Evolutionary conservation across 805 yeast species (phyloP).

Genomic region (Candida sithepensis): DNA sequence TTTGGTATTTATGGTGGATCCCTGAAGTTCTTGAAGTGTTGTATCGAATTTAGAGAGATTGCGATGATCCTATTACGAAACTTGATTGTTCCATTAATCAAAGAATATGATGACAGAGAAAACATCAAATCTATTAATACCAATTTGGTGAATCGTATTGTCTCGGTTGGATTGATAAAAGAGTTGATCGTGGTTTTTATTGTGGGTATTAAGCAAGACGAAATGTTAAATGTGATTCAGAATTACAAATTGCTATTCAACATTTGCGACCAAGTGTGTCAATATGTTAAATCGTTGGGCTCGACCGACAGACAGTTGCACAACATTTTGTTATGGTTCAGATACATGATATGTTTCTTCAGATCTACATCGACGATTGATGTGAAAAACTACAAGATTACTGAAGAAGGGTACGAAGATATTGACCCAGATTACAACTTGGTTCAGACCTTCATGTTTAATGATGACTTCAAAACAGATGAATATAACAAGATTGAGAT

Average conservation of each 20-base stretch:
- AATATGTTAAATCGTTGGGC: slow-evolving; percentile 9
- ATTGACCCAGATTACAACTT: slow-evolving; percentile 27
- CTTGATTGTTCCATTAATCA: slow-evolving; percentile 19
- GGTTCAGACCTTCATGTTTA: slow-evolving; percentile 21
- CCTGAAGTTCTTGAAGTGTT: slow-evolving; percentile 18
- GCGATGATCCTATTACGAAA: slow-evolving; percentile 18
- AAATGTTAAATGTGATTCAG: slow-evolving; percentile 25
- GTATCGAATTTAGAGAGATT: slow-evolving; percentile 26
- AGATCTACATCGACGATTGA: slow-evolving; percentile 49
- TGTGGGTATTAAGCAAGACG: slow-evolving; percentile 29
- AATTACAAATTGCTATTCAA: slow-evolving; percentile 23
- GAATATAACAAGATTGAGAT: slow-evolving; percentile 28
- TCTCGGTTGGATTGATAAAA: slow-evolving; percentile 21
- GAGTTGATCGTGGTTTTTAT: slow-evolving; percentile 25
- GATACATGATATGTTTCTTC: slow-evolving; percentile 36
- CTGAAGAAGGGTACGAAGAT: slow-evolving; percentile 43
- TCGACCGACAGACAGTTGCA: slow-evolving; percentile 19
- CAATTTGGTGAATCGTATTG: slow-evolving; percentile 16
- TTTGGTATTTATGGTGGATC: slow-evolving; percentile 27
- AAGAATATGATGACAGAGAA: slow-evolving; percentile 7
- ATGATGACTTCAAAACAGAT: slow-evolving; percentile 22
- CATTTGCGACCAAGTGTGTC: slow-evolving; percentile 23
- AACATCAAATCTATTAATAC: slow-evolving; percentile 8
- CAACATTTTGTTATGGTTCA: slow-evolving; percentile 27
- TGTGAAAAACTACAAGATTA: slow-evolving; percentile 42